A percentile compares a stretch with the other conserved stretches of the same genome.
Conservation (phyloP, 202 grass and related monocot species). For the Cymbopogon flexuosus region DNA sequence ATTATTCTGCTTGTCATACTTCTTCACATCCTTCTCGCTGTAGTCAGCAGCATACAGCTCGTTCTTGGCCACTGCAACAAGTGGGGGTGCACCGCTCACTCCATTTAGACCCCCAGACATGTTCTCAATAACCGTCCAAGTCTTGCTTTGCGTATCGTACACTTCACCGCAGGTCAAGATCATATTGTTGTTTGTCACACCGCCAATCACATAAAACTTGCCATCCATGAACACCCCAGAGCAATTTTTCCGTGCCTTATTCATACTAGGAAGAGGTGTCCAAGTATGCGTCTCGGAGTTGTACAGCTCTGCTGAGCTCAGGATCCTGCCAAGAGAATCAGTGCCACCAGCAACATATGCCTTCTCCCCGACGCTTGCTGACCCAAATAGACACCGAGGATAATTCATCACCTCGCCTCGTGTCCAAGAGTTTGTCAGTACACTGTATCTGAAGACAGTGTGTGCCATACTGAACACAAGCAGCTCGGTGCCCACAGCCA, state of each 20-base stretch:
- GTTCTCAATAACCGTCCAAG: conserved; percentile 63
- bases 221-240: conserved; percentile 72
- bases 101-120: conserved; percentile 73
- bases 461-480: conserved; percentile 72
- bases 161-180: conserved; percentile 74
- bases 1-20: conserved; percentile 75
- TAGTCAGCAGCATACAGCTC: conserved; percentile 77
- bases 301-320: conserved; percentile 73
- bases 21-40: conserved; percentile 58
- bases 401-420: conserved; percentile 60
- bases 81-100: conserved; percentile 64
- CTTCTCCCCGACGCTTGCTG: conserved; percentile 60
- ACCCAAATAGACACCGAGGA: conserved; percentile 70
- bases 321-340: conserved; percentile 45
- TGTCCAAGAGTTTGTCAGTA: conserved; percentile 70
- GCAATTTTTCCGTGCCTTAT: conserved; percentile 67
- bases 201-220: conserved; percentile 80
- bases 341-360: conserved; percentile 71
- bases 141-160: conserved; percentile 54
- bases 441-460: conserved; percentile 75
- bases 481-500: conserved; percentile 72
- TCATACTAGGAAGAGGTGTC: conserved; percentile 56
- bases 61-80: conserved; percentile 75
- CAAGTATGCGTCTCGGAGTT: conserved; percentile 58
- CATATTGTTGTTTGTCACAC: conserved; percentile 56